These are phyloP conservation scores for Barnettozyma pratensis DNA, from an alignment of 805 yeast genomes.

Conservation along the genomic window DNA sequence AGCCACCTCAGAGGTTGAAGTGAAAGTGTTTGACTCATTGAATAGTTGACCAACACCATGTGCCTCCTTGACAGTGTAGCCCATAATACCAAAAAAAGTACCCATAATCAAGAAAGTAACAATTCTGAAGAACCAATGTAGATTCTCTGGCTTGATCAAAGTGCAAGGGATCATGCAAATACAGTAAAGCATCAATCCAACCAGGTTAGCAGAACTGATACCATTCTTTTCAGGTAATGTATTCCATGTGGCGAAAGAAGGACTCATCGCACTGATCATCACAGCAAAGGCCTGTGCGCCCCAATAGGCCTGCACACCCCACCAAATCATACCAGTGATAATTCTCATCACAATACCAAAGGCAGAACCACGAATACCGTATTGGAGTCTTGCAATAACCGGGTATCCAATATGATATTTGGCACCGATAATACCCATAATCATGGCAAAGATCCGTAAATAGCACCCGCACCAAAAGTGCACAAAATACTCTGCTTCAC, in stretches of 20 bases:
- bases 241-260: slow-evolving; percentile 21
- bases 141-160: slow-evolving; percentile 28
- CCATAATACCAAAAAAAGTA: slow-evolving; percentile 28
- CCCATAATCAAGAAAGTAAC: slow-evolving; percentile 24
- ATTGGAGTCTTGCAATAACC: slow-evolving; percentile 31
- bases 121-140: slow-evolving; percentile 23
- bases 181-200: slow-evolving; percentile 36
- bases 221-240: slow-evolving; percentile 27
- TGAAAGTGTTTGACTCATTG: slow-evolving; percentile 4
- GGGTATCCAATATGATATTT: slow-evolving; percentile 35
- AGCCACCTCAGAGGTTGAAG: slow-evolving; percentile 13
- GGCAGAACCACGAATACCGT: slow-evolving; percentile 31
- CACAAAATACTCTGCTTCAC: slow-evolving; percentile 25
- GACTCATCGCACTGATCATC: slow-evolving; percentile 24
- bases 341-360: slow-evolving; percentile 33
- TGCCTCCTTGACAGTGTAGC: slow-evolving; percentile 24
- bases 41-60: slow-evolving; percentile 26
- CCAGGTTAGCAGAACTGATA: slow-evolving; percentile 34
- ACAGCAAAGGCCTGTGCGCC: slow-evolving; percentile 33
- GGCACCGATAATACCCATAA: slow-evolving; percentile 24
- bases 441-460: slow-evolving; percentile 25
- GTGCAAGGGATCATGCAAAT: slow-evolving; percentile 26
- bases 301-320: slow-evolving; percentile 33
- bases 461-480: slow-evolving; percentile 24
- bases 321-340: slow-evolving; percentile 34